Evolutionary conservation across 257 asterid species (phyloP).

Genomic region (Fraxinus cuspidata): DNA sequence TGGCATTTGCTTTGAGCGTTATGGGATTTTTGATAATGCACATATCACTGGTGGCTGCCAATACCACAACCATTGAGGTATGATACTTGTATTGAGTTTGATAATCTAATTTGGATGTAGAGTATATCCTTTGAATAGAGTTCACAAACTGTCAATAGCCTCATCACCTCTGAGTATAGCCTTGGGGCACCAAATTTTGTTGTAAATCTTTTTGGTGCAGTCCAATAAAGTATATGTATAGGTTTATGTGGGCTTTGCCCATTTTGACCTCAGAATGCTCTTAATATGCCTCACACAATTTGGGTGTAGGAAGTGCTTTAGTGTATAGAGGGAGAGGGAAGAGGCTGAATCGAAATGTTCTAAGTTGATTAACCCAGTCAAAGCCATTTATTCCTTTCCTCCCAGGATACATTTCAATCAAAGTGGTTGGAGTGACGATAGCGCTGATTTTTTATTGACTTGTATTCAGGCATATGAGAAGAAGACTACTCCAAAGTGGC

Average conservation of each 20-base stretch:
- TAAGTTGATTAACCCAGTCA: neutral
- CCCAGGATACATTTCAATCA: neutral
- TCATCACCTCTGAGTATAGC: neutral
- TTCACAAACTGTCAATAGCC: neutral
- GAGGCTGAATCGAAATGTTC: neutral
- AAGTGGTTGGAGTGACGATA: neutral
- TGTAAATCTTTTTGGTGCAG: neutral
- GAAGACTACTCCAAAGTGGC: conserved; percentile 55
- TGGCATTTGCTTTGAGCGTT: conserved; percentile 75
- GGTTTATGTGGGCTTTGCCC: neutral
- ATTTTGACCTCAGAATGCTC: neutral
- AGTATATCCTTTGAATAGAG: neutral
- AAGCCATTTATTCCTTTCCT: neutral
- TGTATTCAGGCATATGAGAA: conserved; percentile 57
- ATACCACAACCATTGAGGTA: conserved; percentile 82
- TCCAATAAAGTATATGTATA: neutral
- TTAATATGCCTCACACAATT: no score
- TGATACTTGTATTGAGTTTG: conserved; percentile 1
- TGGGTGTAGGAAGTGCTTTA: neutral
- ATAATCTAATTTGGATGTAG: neutral
- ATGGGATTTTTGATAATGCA: conserved; percentile 72
- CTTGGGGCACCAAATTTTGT: neutral
- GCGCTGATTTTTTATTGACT: conserved; percentile 19
- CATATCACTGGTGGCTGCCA: conserved; percentile 62
- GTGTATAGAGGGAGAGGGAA: neutral